Percentiles rank a stretch among this genome's conserved stretches.
Conservation (phyloP, 23 red algal genomes). For the Gracilaria vermiculophylla region DNA sequence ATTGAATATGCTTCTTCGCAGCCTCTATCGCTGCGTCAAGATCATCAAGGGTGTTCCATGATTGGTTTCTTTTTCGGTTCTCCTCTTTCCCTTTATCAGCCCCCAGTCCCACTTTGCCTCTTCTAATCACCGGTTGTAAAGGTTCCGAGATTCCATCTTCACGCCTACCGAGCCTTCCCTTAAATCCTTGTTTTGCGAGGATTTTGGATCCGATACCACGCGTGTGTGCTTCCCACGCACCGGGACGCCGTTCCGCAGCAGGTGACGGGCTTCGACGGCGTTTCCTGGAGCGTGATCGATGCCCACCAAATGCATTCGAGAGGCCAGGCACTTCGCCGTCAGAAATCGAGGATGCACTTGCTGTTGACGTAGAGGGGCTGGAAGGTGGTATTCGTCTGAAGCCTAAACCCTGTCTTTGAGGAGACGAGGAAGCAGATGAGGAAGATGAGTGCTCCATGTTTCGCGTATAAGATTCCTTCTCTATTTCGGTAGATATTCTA, state of each 20-base stretch:
- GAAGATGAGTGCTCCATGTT: not conserved
- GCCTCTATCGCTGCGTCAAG: conserved; percentile 9
- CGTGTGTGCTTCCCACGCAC: conserved; percentile 77
- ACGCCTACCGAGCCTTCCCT: conserved; percentile 47
- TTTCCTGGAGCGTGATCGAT: not conserved
- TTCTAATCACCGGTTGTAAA: conserved; percentile 41
- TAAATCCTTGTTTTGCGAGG: conserved; percentile 70
- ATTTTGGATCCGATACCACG: conserved; percentile 69
- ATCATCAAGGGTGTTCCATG: not conserved
- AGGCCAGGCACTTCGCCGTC: conserved; percentile 2
- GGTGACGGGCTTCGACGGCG: conserved; percentile 5
- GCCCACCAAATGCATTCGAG: conserved; percentile 1
- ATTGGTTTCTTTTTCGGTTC: not conserved
- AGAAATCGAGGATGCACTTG: not conserved
- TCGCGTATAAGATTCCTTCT: not conserved
- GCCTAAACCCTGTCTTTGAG: not conserved
- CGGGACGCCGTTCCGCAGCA: not conserved
- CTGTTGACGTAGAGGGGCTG: not conserved
- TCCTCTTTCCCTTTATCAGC: conserved; percentile 16
- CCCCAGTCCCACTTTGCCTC: conserved; percentile 55
- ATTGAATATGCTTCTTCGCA: not conserved
- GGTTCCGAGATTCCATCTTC: conserved; percentile 69
- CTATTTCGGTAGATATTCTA: no score
- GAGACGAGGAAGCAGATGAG: not conserved
- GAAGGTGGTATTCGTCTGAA: not conserved